phyloP scores from a whole-genome alignment of 345 rosid species.

The Crucihimalaya himalaica region DNA sequence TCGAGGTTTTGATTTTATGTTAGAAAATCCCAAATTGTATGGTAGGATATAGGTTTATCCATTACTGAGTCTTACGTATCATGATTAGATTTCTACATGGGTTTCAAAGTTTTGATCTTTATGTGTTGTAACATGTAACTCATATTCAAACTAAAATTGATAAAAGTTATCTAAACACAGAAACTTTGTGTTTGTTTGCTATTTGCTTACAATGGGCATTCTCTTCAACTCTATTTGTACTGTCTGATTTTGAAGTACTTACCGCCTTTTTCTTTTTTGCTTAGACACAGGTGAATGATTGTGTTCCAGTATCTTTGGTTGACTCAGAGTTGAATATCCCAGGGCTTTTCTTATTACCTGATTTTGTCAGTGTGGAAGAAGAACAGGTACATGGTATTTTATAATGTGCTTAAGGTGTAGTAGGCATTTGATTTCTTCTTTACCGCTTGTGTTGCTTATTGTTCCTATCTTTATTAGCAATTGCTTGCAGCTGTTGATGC shows the following conservation, averaged over 20 bases:
- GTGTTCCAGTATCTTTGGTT: slow-evolving; percentile 53
- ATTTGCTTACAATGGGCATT: not conserved
- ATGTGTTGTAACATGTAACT: not conserved
- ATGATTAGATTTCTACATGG: not conserved
- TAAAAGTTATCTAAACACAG: not conserved
- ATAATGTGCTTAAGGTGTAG: not conserved
- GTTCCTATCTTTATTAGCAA: slow-evolving; percentile 47
- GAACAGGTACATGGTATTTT: slow-evolving; percentile 56
- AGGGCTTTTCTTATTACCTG: slow-evolving; percentile 67
- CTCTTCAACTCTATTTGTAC: not conserved
- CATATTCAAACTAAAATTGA: not conserved
- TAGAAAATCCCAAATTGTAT: slow-evolving; percentile 1
- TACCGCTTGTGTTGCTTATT: not conserved
- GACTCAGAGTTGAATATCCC: slow-evolving; percentile 77
- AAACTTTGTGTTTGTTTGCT: slow-evolving; percentile 11
- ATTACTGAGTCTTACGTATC: not conserved
- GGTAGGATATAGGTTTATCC: not conserved
- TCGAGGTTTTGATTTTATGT: not conserved
- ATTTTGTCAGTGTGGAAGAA: slow-evolving; percentile 64
- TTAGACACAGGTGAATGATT: slow-evolving; percentile 45
- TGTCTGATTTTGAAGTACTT: not conserved
- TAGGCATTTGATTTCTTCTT: slow-evolving; percentile 6
- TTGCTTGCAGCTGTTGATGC: slow-evolving; percentile 81
- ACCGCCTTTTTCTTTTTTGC: not conserved
- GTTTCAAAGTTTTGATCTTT: slow-evolving; percentile 27